These are phyloP conservation scores for Mucor indicus DNA, from an alignment of 371 early-diverging fungal species.

Conservation along the genomic window DNA sequence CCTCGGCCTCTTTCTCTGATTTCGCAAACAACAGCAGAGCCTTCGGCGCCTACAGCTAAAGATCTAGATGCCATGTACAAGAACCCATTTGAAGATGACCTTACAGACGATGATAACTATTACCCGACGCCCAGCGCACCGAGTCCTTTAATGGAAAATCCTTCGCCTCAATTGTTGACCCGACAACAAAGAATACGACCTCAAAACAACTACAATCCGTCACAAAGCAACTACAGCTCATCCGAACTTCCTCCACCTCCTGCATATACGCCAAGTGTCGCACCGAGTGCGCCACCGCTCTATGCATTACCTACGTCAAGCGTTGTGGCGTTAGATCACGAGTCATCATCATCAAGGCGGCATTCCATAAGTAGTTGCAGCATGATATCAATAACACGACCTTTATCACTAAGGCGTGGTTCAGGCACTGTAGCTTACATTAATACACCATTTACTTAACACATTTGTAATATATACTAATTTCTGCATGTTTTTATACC, in stretches of 20 bases:
- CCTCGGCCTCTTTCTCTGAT: conserved; percentile 10
- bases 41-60: conserved; percentile 24
- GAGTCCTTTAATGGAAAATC: too few species aligned
- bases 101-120: background rate
- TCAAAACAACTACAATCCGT: background rate
- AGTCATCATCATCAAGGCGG: background rate
- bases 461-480: too few species aligned
- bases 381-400: conserved; percentile 1
- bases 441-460: background rate
- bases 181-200: background rate
- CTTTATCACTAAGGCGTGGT: conserved; percentile 14
- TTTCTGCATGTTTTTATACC: too few species aligned
- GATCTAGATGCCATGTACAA: conserved; percentile 14
- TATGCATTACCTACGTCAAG: conserved; percentile 13
- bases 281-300: conserved; percentile 28
- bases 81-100: conserved; percentile 3
- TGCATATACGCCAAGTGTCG: conserved; percentile 23
- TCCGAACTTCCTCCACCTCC: conserved; percentile 22
- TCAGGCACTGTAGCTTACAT: conserved; percentile 12
- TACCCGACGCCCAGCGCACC: too few species aligned
- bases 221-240: background rate
- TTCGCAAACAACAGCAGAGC: conserved; percentile 23
- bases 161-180: background rate
- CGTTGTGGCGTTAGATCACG: background rate
- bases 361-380: conserved; percentile 17